Conservation (phyloP, 805 yeast genomes). For the Saccharomycopsis sp. region DNA sequence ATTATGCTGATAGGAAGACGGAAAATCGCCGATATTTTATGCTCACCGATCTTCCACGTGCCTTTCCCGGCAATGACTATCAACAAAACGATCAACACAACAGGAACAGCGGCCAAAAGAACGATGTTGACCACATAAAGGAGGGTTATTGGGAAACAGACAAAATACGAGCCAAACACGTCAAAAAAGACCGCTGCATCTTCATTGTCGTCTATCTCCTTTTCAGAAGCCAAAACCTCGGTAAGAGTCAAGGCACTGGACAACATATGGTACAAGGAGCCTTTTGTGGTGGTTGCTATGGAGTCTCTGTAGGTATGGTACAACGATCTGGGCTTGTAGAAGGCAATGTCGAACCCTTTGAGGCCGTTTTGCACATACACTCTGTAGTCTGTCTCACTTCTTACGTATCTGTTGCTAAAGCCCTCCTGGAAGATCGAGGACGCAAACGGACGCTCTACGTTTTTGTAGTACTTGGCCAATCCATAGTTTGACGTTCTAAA, state of each 20-base stretch:
- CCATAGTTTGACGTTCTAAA: conserved; percentile 81
- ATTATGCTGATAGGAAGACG: conserved; percentile 56
- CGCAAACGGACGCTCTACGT: conserved; percentile 58
- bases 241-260: conserved; percentile 60
- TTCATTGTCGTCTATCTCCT: conserved; percentile 25
- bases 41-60: conserved; percentile 43
- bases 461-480: conserved; percentile 50
- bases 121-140: conserved; percentile 48
- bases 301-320: conserved; percentile 78
- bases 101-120: conserved; percentile 49
- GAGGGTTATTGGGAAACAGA: conserved; percentile 43
- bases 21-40: conserved; percentile 31
- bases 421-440: conserved; percentile 81
- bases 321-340: conserved; percentile 73
- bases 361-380: conserved; percentile 61
- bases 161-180: conserved; percentile 49
- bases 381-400: conserved; percentile 81
- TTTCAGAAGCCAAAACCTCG: conserved; percentile 26
- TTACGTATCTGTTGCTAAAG: conserved; percentile 61
- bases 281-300: conserved; percentile 54
- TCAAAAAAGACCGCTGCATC: conserved; percentile 59
- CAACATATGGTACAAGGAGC: conserved; percentile 81
- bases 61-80: conserved; percentile 40
- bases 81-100: conserved; percentile 41
- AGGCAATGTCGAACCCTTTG: conserved; percentile 86